Evolutionary conservation across 1,139 yeast species (phyloP), one percentile per base, ranked within the genome.

Genomic region (Spathaspora sp.): DNA sequence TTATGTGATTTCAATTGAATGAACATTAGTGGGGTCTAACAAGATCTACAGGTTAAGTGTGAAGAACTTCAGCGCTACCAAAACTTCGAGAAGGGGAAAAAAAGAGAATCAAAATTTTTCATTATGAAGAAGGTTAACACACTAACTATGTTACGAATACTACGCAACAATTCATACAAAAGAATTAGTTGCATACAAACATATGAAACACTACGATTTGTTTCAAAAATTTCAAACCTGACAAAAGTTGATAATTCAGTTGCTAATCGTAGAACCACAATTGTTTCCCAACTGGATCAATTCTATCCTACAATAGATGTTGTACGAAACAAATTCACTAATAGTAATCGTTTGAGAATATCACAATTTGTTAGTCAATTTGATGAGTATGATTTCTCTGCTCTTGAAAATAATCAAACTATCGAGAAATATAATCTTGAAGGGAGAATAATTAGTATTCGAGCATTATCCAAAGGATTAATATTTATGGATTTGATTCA

Each of bases 391-490:
- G 64, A 64, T 39, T 67, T 65, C 45, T 24, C 46, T 3, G 44
- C 46, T 24, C 51, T 51, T 37, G 52, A 48, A 1, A 49, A 57
- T n/a, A 56, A 55, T 37, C 50, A 55, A 33, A 48, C 43, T 20
- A 51, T 51, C 0, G 54, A 55, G n/a, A 23, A 40, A n/a, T 47
- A 43, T 38, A 49, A 46, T 36, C 45, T 74, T 1, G 84, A 81
- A 53, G 96, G 95, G 0, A 76, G 84, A 43, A 72, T 88, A 15
- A 49, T 50, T 2, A 67, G 80, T 17, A 74, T 88, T 0, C 62
- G 96, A 27, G 75, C 72, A 47, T 72, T 88, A 0, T 89, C 93
- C 0, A 82, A 78, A 56, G 86, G 82, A 3, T 75, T 88, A 67
- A 66, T 78, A 40, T 88, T 88, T 54, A 59, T 87, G 29, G 96